These are phyloP conservation scores for Leccinum ochraceum DNA, from an alignment of 768 basidiomycete species.

Conservation along the genomic window DNA sequence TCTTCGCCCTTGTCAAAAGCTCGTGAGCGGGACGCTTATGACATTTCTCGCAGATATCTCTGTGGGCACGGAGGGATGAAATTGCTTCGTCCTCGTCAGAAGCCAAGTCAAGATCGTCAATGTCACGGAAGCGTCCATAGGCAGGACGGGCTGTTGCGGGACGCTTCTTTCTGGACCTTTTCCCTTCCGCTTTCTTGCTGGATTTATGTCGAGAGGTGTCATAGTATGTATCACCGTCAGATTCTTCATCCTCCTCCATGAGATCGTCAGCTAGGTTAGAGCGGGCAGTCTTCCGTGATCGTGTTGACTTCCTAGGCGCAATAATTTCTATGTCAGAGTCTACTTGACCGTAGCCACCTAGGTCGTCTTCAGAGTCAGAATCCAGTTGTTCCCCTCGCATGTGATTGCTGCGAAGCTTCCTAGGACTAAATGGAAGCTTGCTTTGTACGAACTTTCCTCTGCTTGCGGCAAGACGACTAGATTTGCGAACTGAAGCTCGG, in stretches of 20 bases:
- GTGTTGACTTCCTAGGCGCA: conserved; percentile 49
- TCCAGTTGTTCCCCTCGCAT: conserved; percentile 23
- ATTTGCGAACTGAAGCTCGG: conserved; percentile 14
- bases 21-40: conserved; percentile 58
- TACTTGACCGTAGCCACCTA: conserved; percentile 40
- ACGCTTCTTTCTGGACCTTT: conserved; percentile 32
- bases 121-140: conserved; percentile 48
- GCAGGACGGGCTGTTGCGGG: conserved; percentile 44
- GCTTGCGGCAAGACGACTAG: conserved; percentile 15
- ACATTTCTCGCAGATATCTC: conserved; percentile 72
- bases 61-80: conserved; percentile 58
- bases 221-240: conserved; percentile 35
- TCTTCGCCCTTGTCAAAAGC: conserved; percentile 45
- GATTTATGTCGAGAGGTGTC: conserved; percentile 27
- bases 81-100: conserved; percentile 56
- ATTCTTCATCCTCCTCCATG: conserved; percentile 31
- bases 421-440: conserved; percentile 66
- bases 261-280: conserved; percentile 35
- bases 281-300: conserved; percentile 41
- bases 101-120: conserved; percentile 43
- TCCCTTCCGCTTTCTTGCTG: conserved; percentile 3
- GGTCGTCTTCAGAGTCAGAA: conserved; percentile 41
- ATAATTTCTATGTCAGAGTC: conserved; percentile 26
- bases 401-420: conserved; percentile 49
- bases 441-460: conserved; percentile 21